Percentiles rank a stretch among this genome's conserved stretches.
phyloP scores from a whole-genome alignment of 73 alveolate species.

The Paramecium tetraurelia region DNA sequence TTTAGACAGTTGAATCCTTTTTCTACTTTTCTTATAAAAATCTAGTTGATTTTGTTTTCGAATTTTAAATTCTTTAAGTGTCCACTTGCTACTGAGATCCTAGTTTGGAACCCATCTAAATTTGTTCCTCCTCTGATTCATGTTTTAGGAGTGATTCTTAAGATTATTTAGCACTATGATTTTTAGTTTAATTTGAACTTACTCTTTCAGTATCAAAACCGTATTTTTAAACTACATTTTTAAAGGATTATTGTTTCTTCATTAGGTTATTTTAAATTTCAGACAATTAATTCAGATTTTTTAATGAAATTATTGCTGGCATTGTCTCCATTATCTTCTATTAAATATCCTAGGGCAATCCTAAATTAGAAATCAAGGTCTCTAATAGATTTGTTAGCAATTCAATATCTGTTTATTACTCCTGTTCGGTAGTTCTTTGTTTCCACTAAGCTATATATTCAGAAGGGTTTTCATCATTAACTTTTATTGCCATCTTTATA shows the following conservation, averaged over 20 bases:
- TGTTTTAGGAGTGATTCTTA: not conserved
- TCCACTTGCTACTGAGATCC: not conserved
- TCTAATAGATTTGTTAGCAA: not conserved
- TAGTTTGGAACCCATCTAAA: not conserved
- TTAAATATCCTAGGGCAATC: not conserved
- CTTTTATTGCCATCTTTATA: slow-evolving; percentile 3
- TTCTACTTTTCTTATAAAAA: not conserved
- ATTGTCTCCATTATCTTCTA: not conserved
- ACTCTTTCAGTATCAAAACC: not conserved
- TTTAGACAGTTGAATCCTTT: not conserved
- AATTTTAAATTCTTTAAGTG: not conserved
- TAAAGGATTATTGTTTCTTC: not conserved
- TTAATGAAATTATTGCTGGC: not conserved
- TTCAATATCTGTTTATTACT: not conserved
- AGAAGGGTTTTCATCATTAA: not conserved
- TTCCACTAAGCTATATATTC: slow-evolving; percentile 13
- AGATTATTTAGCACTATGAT: not conserved
- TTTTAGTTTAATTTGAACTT: not conserved
- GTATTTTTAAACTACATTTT: not conserved
- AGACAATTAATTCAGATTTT: not conserved
- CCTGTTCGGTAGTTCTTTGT: not conserved
- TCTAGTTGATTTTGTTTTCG: not conserved
- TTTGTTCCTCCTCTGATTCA: not conserved
- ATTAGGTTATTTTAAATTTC: not conserved
- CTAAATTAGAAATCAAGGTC: not conserved